Evolutionary conservation across 352 stramenopile genomes (phyloP).

Genomic region (Aphanomyces cochlioides): DNA sequence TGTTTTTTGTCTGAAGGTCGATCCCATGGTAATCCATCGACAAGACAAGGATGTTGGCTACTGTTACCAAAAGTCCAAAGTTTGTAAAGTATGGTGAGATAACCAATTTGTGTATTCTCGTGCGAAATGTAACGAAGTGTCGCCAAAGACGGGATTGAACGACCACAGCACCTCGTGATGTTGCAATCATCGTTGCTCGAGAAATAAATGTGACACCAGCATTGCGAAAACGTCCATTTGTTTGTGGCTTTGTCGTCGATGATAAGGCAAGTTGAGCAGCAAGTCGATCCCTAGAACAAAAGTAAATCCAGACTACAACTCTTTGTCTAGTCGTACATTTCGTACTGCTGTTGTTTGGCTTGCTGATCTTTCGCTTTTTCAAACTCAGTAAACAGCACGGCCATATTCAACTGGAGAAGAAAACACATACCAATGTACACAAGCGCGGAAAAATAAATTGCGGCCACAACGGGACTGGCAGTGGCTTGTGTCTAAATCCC

Average conservation of each 20-base stretch:
- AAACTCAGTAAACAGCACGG: slow-evolving; percentile 79
- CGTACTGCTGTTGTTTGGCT: background rate
- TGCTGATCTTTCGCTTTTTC: slow-evolving; percentile 31
- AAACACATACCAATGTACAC: slow-evolving; percentile 89
- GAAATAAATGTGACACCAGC: too few relatives aligned
- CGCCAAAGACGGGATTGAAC: background rate
- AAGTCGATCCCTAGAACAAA: background rate
- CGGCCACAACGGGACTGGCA: slow-evolving; percentile 43
- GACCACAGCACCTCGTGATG: background rate
- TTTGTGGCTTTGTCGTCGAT: background rate
- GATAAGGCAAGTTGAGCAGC: background rate
- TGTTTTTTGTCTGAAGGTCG: slow-evolving; percentile 37
- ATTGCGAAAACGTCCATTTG: background rate
- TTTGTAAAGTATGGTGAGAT: slow-evolving; percentile 45
- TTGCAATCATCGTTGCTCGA: background rate
- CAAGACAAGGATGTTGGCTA: slow-evolving; percentile 82
- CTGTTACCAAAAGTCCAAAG: slow-evolving; percentile 55
- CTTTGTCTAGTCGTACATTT: background rate
- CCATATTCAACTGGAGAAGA: slow-evolving; percentile 87
- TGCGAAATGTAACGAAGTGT: background rate
- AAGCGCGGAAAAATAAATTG: slow-evolving; percentile 85
- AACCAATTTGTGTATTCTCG: slow-evolving; percentile 21
- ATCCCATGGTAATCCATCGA: slow-evolving; percentile 77
- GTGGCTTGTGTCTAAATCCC: slow-evolving; percentile 38
- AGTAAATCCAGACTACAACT: background rate